Percentiles rank a stretch among this genome's conserved stretches.
phyloP scores from a whole-genome alignment of 106 monocot genomes.

The Platanthera zijinensis region DNA sequence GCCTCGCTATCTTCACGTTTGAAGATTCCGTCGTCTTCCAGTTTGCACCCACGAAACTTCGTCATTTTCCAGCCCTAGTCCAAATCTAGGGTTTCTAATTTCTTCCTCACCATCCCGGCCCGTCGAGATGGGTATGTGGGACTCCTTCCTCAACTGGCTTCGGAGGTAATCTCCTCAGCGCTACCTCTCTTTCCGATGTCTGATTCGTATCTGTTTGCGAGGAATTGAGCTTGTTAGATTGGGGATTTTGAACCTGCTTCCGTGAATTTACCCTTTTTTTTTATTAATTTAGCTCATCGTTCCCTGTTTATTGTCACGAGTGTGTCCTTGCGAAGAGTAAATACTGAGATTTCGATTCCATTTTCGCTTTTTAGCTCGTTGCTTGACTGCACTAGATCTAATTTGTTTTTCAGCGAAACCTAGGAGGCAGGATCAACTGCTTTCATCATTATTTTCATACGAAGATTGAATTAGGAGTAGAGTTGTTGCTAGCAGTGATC shows the following conservation, averaged over 20 bases:
- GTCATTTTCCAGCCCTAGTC: not conserved
- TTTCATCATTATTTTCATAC: not conserved
- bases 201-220: not conserved
- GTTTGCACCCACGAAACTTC: no score
- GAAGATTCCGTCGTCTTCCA: no score
- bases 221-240: not conserved
- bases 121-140: constrained; percentile 31
- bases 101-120: not conserved
- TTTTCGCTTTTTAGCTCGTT: not conserved
- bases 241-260: not conserved
- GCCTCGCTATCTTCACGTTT: no score
- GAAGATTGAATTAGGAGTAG: not conserved
- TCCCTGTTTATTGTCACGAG: not conserved
- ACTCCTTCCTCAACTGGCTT: constrained; percentile 41
- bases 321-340: not conserved
- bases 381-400: not conserved
- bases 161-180: constrained; percentile 19
- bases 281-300: not conserved
- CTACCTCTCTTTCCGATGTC: no score
- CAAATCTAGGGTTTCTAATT: not conserved
- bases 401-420: not conserved
- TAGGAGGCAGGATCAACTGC: not conserved
- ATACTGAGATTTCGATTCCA: not conserved
- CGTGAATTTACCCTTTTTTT: not conserved
- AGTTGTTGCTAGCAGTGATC: not conserved